These are phyloP conservation scores for Aspergillus fructus DNA, from an alignment of 2,329 filamentous ascomycete species.

Conservation along the genomic window DNA sequence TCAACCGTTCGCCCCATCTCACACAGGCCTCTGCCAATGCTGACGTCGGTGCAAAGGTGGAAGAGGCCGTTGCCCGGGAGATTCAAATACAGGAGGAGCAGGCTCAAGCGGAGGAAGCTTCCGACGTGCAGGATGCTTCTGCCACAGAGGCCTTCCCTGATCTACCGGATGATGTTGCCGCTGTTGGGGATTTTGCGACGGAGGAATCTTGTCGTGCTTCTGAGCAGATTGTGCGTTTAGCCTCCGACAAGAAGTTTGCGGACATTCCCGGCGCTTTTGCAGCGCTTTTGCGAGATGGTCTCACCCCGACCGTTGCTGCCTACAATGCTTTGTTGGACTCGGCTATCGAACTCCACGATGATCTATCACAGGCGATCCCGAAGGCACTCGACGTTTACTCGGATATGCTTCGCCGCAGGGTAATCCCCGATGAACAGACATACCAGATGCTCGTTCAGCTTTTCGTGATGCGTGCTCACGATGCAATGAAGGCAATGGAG, in stretches of 20 bases:
- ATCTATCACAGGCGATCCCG: slow-evolving; percentile 79
- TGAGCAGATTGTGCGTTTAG: slow-evolving; percentile 73
- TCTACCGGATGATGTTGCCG: slow-evolving; percentile 36
- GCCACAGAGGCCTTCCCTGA: slow-evolving; percentile 29
- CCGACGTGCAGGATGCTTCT: slow-evolving; percentile 27
- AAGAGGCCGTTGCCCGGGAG: slow-evolving; percentile 80
- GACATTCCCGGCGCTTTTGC: slow-evolving; percentile 92
- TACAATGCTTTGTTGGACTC: slow-evolving; percentile 89
- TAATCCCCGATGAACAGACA: slow-evolving; percentile 78
- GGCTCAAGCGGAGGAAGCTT: slow-evolving; percentile 41
- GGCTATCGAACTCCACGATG: slow-evolving; percentile 75
- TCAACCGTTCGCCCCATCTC: slow-evolving; percentile 62
- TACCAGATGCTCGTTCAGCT: slow-evolving; percentile 85
- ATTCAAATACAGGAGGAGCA: slow-evolving; percentile 62
- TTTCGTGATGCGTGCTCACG: slow-evolving; percentile 75
- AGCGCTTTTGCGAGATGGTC: slow-evolving; percentile 77
- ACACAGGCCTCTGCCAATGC: slow-evolving; percentile 52
- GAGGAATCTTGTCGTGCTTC: slow-evolving; percentile 69
- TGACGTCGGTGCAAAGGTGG: slow-evolving; percentile 69
- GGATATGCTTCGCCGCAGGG: slow-evolving; percentile 86
- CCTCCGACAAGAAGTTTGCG: slow-evolving; percentile 69
- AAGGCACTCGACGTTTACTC: slow-evolving; percentile 94
- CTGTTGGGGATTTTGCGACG: slow-evolving; percentile 50
- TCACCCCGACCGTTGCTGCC: slow-evolving; percentile 77
- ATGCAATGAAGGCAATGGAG: slow-evolving; percentile 71